A percentile compares a stretch with the other conserved stretches of the same genome.
Evolutionary conservation across 176 grass and related monocot species (phyloP).

Genomic region (Aegilops umbellulata): DNA sequence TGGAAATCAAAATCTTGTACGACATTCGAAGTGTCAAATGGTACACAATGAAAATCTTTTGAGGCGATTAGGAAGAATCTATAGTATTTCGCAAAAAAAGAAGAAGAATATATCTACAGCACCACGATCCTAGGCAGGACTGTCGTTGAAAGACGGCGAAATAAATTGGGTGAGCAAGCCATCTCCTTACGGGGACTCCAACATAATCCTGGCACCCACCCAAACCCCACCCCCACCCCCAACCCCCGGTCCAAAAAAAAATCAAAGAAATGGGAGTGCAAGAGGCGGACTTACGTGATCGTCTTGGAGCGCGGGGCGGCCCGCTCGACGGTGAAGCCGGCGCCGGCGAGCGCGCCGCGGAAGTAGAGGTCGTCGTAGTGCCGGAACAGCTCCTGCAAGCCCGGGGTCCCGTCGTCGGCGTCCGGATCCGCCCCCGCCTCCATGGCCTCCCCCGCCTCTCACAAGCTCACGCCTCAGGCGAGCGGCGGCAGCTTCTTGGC

Average conservation of each 20-base stretch:
- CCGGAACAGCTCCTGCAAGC: slow-evolving; percentile 45
- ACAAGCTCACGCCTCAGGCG: neutral
- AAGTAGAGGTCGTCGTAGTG: slow-evolving; percentile 73
- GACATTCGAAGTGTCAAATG: neutral
- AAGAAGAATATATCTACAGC: neutral
- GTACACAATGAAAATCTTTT: neutral
- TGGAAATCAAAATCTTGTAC: too few relatives aligned
- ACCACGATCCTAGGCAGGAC: neutral
- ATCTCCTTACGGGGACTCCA: neutral
- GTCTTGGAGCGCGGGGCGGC: neutral
- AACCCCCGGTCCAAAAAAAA: neutral
- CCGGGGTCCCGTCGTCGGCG: slow-evolving; percentile 25
- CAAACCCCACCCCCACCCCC: too few relatives aligned
- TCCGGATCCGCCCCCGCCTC: neutral
- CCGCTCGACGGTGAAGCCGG: slow-evolving; percentile 45
- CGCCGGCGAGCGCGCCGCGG: slow-evolving; percentile 40
- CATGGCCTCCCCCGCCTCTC: neutral
- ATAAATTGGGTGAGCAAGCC: neutral
- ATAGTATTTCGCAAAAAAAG: neutral
- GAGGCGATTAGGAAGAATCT: neutral
- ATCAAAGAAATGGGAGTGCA: neutral
- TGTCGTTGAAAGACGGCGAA: neutral
- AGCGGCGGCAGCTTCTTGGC: too few relatives aligned
- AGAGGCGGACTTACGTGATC: neutral
- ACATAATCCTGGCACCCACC: neutral